These are phyloP conservation scores for Melanomma pulvis-pyrius DNA, from an alignment of 495 filamentous ascomycete genomes.

Conservation along the genomic window DNA sequence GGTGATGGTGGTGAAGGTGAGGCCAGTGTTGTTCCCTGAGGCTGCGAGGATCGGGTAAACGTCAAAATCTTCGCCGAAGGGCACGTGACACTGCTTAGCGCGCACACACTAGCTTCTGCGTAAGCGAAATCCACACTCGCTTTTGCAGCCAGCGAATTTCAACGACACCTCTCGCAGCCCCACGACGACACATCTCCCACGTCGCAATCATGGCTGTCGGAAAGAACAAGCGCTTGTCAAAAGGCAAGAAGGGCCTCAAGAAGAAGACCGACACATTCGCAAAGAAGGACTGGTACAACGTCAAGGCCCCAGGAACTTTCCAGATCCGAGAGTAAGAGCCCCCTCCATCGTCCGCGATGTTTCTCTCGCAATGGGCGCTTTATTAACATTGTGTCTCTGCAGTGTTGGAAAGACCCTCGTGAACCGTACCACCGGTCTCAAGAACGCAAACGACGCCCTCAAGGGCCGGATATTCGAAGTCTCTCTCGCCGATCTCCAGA, in stretches of 20 bases:
- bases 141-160: slow-evolving; percentile 21
- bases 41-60: neutral
- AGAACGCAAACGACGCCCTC: slow-evolving; percentile 98
- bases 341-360: slow-evolving; percentile 1
- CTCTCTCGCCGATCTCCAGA: slow-evolving; percentile 97
- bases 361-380: slow-evolving; percentile 11
- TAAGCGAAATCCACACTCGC: slow-evolving; percentile 22
- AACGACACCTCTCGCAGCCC: slow-evolving; percentile 35
- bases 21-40: neutral
- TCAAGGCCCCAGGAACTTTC: slow-evolving; percentile 98
- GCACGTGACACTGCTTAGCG: neutral
- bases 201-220: slow-evolving; percentile 57
- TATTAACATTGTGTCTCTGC: slow-evolving; percentile 35
- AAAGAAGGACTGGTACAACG: slow-evolving; percentile 90
- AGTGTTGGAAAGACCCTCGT: slow-evolving; percentile 99
- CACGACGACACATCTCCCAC: slow-evolving; percentile 21
- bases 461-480: slow-evolving; percentile 99
- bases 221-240: slow-evolving; percentile 99
- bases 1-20: too few relatives aligned
- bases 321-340: slow-evolving; percentile 87
- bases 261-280: slow-evolving; percentile 99
- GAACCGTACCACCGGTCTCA: slow-evolving; percentile 98
- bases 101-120: slow-evolving; percentile 13
- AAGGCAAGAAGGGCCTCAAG: slow-evolving; percentile 99
- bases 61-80: neutral